Conservation (phyloP, 306 rosid genomes). For the Pyrus bretschneideri region DNA sequence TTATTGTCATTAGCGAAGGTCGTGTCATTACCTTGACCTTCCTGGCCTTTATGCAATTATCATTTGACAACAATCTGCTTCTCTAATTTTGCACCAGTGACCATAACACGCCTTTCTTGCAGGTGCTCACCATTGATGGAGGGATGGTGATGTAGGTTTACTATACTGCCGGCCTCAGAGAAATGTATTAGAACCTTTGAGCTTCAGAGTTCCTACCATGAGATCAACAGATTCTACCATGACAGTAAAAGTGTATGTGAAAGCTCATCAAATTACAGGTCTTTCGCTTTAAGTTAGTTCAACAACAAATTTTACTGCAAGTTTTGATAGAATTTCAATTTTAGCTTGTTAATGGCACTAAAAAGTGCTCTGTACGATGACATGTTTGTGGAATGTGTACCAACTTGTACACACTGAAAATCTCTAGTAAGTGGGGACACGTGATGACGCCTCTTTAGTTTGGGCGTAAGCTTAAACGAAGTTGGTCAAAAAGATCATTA, state of each 20-base stretch:
- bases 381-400: background rate
- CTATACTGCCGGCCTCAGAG: background rate
- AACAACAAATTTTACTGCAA: slow-evolving; percentile 3
- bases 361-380: slow-evolving; percentile 4
- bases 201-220: background rate
- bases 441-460: too few relatives aligned
- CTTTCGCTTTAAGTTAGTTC: slow-evolving; percentile 8
- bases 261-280: slow-evolving; percentile 14
- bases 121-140: slow-evolving; percentile 92
- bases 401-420: too few relatives aligned
- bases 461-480: too few relatives aligned
- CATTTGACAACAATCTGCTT: background rate
- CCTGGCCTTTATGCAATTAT: background rate
- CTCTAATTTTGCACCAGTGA: background rate
- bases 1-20: background rate
- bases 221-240: slow-evolving; percentile 5
- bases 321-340: slow-evolving; percentile 25
- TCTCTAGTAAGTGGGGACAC: too few relatives aligned
- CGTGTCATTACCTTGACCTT: background rate
- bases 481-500: too few relatives aligned
- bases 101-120: slow-evolving; percentile 14
- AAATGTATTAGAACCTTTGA: slow-evolving; percentile 6
- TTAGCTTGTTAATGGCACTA: slow-evolving; percentile 20
- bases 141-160: slow-evolving; percentile 80
- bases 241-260: background rate